phyloP scores from a whole-genome alignment of 768 basidiomycete species.

The Boletus bicolor region DNA sequence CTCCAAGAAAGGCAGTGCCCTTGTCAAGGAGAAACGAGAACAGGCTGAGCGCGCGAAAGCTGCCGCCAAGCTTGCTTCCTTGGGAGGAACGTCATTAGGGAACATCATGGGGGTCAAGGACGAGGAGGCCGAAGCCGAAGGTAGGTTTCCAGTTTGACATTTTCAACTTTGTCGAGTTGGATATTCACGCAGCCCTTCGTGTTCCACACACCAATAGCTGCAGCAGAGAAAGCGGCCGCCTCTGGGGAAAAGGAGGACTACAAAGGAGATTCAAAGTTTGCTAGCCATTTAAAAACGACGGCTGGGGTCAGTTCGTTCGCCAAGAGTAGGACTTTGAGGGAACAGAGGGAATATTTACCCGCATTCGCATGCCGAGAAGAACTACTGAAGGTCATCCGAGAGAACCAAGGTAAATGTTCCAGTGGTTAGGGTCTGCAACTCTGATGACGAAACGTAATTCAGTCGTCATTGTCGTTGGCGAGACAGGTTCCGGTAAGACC shows the following conservation, averaged over 20 bases:
- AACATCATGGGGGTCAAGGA: slow-evolving; percentile 98
- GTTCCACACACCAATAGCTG: slow-evolving; percentile 44
- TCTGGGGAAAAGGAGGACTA: slow-evolving; percentile 62
- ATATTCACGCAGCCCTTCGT: slow-evolving; percentile 72
- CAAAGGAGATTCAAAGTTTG: slow-evolving; percentile 95
- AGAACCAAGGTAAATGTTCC: slow-evolving; percentile 78
- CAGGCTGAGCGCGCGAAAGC: slow-evolving; percentile 95
- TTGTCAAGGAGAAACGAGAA: slow-evolving; percentile 95
- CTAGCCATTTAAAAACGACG: slow-evolving; percentile 82
- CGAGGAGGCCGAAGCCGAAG: slow-evolving; percentile 89
- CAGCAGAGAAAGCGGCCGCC: slow-evolving; percentile 46
- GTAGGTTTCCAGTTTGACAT: slow-evolving; percentile 45
- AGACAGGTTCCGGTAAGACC: slow-evolving; percentile 99
- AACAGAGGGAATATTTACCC: slow-evolving; percentile 95
- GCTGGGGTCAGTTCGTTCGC: slow-evolving; percentile 81
- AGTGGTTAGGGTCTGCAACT: background rate
- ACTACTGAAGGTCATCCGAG: slow-evolving; percentile 79
- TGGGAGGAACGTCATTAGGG: slow-evolving; percentile 92
- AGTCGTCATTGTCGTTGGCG: slow-evolving; percentile 97
- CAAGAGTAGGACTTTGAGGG: slow-evolving; percentile 76
- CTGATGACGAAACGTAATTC: background rate
- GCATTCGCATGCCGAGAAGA: slow-evolving; percentile 98
- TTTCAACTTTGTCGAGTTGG: slow-evolving; percentile 48
- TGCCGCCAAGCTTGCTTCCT: slow-evolving; percentile 88
- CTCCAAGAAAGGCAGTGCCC: slow-evolving; percentile 91